phyloP scores from a whole-genome alignment of 208 protist species.

The Acanthamoeba culbertsoni region DNA sequence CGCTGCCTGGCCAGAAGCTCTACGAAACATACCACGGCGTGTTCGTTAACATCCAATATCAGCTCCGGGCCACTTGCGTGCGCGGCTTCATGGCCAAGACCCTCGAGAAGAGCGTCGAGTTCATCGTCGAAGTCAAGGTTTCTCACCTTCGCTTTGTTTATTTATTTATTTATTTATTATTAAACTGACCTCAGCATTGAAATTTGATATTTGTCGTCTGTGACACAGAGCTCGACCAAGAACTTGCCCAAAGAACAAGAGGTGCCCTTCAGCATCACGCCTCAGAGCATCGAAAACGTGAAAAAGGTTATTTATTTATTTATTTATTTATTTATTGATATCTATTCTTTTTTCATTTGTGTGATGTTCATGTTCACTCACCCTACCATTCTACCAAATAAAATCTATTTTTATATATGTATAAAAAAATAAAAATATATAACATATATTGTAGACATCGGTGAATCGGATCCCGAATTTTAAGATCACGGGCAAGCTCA shows the following conservation, averaged over 20 bases:
- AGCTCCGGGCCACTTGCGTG: constrained; percentile 75
- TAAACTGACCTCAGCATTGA: too few relatives aligned
- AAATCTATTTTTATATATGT: neutral
- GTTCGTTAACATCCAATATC: constrained; percentile 85
- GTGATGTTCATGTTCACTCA: too few relatives aligned
- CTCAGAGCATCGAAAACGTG: constrained; percentile 69
- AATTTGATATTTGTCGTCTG: neutral
- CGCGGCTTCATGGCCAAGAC: constrained; percentile 83
- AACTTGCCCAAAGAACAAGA: constrained; percentile 27
- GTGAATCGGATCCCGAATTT: constrained; percentile 79
- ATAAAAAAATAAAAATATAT: constrained; percentile 16
- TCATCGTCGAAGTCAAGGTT: constrained; percentile 81
- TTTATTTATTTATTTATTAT: neutral
- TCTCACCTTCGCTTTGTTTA: neutral
- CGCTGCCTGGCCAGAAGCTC: constrained; percentile 66
- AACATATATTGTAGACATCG: constrained; percentile 17
- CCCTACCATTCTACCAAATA: neutral
- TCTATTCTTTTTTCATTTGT: too few relatives aligned
- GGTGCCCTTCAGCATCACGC: constrained; percentile 68
- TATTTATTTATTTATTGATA: too few relatives aligned
- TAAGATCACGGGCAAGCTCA: constrained; percentile 80
- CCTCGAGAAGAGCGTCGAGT: constrained; percentile 78
- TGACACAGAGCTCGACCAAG: neutral
- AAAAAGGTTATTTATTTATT: constrained; percentile 54
- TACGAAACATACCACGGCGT: constrained; percentile 89